Evolutionary conservation across 2,329 filamentous ascomycete genomes (phyloP), one percentile per base, ranked within the genome.

Genomic region (Pseudopithomyces chartarum): DNA sequence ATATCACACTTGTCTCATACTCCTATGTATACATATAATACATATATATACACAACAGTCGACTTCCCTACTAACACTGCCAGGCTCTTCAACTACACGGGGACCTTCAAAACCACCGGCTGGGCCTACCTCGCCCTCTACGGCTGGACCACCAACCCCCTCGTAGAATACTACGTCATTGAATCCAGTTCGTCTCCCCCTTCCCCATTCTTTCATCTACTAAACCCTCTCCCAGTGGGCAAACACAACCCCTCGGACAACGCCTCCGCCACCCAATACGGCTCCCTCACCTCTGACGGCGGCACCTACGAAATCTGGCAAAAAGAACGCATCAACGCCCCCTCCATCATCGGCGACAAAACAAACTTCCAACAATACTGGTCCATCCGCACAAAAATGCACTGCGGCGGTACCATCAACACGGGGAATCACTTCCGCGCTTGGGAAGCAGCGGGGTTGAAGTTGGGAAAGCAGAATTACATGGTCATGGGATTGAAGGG

Each of bases 401-500:
- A 36, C 15, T 36, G 34, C 15, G 34, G 34, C 15, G 34, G 34
- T 13, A 36, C 34, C 15, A 36, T 36, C 15, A 36, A n/a, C 15
- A 36, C 34, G 11, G 34, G 34, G 12, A 36, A 36, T 11, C 34
- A 36, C 15, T 36, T 36, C 15, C 5, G 11, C 3, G 34, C 34
- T 11, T 36, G 34, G 34, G 12, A 36, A 36, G 34, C 34, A 3
- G 34, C 34, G 5, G 34, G 34, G 15, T 11, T 36, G 6, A 36
- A 36, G 34, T 11, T 36, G 6, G 34, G 34, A n/a, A 36, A n/a
- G 34, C 34, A 36, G 11, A 36, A 36, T 11, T 36, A 56, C 29
- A 57, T 53, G 49, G 55, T 57, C 6, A 54, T 57, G 49, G 49
- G 36, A 53, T 50, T 6, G 55, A 57, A 33, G 55, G 55, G 7